Evolutionary conservation across 176 grass and related monocot genomes (phyloP).

Genomic region (Bonia amplexicaulis): DNA sequence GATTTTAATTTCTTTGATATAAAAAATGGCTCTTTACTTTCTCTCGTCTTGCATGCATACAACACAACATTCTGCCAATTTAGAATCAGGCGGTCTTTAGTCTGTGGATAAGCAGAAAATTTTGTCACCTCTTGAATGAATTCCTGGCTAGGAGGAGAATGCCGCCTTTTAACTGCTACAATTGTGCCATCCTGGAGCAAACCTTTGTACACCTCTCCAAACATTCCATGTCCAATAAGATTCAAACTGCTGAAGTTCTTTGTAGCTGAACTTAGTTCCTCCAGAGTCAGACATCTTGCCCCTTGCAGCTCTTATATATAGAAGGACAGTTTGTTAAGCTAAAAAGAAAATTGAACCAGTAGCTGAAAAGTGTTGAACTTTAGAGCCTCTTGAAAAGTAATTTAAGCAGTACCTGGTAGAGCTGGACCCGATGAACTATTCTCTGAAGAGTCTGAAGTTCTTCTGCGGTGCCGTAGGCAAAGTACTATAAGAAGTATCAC

Average conservation of each 20-base stretch:
- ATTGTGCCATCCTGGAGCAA: constrained; percentile 83
- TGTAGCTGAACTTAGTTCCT: constrained; percentile 77
- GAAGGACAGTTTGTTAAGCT: background rate
- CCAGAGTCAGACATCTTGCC: constrained; percentile 50
- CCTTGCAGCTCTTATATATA: constrained; percentile 45
- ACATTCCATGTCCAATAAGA: constrained; percentile 75
- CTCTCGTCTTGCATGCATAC: background rate
- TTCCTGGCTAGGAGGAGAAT: constrained; percentile 61
- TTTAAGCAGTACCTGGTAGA: constrained; percentile 53
- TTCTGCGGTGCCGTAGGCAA: constrained; percentile 36
- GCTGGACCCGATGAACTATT: constrained; percentile 63
- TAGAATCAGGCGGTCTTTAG: background rate
- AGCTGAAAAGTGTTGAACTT: constrained; percentile 22
- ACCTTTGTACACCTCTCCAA: constrained; percentile 91
- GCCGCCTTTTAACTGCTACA: constrained; percentile 78
- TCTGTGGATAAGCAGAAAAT: constrained; percentile 4
- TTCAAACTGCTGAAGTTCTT: constrained; percentile 65
- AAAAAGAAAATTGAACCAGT: constrained; percentile 12
- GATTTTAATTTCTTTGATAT: background rate
- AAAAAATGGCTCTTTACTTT: background rate
- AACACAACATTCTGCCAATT: background rate
- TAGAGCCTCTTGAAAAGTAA: background rate
- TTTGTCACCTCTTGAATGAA: constrained; percentile 79
- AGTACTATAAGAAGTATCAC: constrained; percentile 35
- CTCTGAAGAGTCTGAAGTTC: constrained; percentile 67